Base-by-base conservation (phyloP, 1,139 yeast genomes). In the Scheffersomyces stambukii region DNA sequence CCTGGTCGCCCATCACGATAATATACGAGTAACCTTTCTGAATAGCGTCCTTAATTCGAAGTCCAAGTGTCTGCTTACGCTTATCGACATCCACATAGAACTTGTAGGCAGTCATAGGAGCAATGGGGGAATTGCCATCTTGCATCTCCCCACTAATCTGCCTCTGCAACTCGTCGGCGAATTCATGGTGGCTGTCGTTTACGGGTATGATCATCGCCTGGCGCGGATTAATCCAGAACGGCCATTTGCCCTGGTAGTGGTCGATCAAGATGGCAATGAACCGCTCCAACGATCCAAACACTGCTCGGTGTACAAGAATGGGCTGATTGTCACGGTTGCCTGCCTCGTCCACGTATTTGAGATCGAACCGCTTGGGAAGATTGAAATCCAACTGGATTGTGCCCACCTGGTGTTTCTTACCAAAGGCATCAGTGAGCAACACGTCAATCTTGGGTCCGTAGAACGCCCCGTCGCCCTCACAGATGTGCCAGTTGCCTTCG, bases 361-460 rank as follows among this genome's bases (percentile, higher is more conserved):
- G 70, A 30, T 82, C 77, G 53, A 91, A 91, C 45, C 95, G 71
- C 31, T 76, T 72, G 8, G 98, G 99, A 19, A 93, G 68, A 57
- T 93, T 96, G 72, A 91, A 91, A 52, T 91, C 98, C 30, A 91
- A 70, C 57, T 91, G 99, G 38, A 93, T 77, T 0, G 99, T 91
- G 9, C 97, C 98, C 24, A 94, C 86, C 55, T 91, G 99, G 53
- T 88, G 96, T 50, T 77, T 75, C 50, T 89, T 88, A 6, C 77
- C 79, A 28, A 75, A 75, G 24, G 88, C 88, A 57, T 93, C 99
- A 11, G 79, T 77, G 29, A 91, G 76, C 48, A 85, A 69, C 27
- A 91, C 76, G 53, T 91, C 98, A 42, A 91, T 86, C 57, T 82
- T 82, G 16, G 99, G 99, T 1, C 99, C 99, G 54, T 91, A 91